Base-by-base conservation (phyloP, 2,329 filamentous ascomycete species). In the Chalara sp. region DNA sequence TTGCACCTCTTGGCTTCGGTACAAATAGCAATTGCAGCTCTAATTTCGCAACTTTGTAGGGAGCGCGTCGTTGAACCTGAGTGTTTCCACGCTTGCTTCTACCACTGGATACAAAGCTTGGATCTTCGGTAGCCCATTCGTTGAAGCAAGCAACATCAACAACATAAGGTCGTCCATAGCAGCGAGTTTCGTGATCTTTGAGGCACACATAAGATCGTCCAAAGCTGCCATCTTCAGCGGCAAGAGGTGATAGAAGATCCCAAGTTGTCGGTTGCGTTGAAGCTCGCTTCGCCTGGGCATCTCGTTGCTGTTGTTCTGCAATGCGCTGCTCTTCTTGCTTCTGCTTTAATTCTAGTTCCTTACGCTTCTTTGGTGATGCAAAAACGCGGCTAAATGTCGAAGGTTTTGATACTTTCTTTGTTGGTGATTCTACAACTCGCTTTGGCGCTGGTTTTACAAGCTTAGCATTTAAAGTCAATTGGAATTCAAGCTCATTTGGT, bases 401-500 rank as follows among this genome's bases (percentile, higher is more conserved):
- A 45, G 87, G 80, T 74, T 96, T 96, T 58, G 78, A 74, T 49
- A 80, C 73, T 68, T 85, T 83, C 66, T 89, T 92, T 21, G 78
- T 75, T 2, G 86, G 81, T 3, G 83, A 79, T 37, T 72, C 71
- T 1, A 72, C 65, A 1, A 78, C 65, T 49, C 72, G 72, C 53
- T 73, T 73, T 10, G 86, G 78, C 30, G 84, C 82, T 5, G 87
- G 88, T 64, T 91, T 88, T 58, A 91, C 87, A 29, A 97, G 78
- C 73, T 96, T 96, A 57, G 95, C 95, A 59, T 96, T 95, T 11
- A 99, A 79, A 0, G 93, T 97, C 39, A 99, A 80, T 70, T 99
- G 93, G 72, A 99, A 99, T 68, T 99, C 93, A n/a, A 99, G 81
- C 61, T 99, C 93, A 60, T 96, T 93, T 46, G 95, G 85, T 30